Evolutionary conservation across 2,329 filamentous ascomycete species (phyloP), one percentile per base, ranked within the genome.

Genomic region (Pseudogymnoascus sp.): DNA sequence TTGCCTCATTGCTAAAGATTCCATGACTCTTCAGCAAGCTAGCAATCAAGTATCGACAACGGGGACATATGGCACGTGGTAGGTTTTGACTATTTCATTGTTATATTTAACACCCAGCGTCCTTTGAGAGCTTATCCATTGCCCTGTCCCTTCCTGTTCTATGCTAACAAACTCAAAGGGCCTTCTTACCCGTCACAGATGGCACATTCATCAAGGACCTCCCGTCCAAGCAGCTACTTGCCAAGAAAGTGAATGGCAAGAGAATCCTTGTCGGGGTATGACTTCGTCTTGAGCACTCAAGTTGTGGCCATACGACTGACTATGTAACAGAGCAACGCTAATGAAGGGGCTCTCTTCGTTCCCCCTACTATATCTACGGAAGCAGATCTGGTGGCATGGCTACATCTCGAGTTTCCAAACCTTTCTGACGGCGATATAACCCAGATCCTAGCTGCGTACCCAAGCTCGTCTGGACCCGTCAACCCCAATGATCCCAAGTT

Each of bases 401-500:
- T 77, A 33, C 64, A 68, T 3, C 54, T 59, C 0, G 71, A 70
- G 36, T 76, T 76, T 63, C 74, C 74, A 0, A 69, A 74, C 3
- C 76, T 79, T 64, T 73, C 70, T 1, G 64, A 69, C 7, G 68
- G 74, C 61, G 75, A 80, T 60, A 70, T 79, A 21, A 54, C 62
- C 2, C 61, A 63, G 3, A 59, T 72, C 21, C 40, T 70, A 2
- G 41, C 59, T 7, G 63, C 64, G 7, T 71, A 71, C 60, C 60
- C 67, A 17, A 67, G 66, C 5, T 59, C 63, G 1, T 36, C 31
- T 37, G 62, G 44, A 36, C 33, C 33, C 29, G 58, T 60, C 17
- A 57, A 50, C 47, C 35, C 36, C 41, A 50, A 62, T 5, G 44
- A 60, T 40, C 65, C 66, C 5, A 63, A 67, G 15, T 74, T 72